Percentiles rank a stretch among this genome's conserved stretches.
Conservation (phyloP, 2,329 filamentous ascomycete species). For the Fusarium staphyleae region DNA sequence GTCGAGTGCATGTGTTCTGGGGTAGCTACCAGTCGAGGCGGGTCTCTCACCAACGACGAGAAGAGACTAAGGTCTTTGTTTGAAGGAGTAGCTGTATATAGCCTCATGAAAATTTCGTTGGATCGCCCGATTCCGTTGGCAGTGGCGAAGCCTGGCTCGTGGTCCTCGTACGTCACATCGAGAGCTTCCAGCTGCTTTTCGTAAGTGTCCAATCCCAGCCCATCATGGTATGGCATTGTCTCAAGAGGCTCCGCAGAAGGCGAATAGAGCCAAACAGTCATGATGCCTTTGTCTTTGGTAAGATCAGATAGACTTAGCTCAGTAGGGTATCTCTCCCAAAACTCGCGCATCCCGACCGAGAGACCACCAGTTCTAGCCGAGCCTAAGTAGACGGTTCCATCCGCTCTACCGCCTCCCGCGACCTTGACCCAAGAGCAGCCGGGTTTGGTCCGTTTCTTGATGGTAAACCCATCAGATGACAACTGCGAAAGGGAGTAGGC, state of each 20-base stretch:
- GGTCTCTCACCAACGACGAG: constrained; percentile 47
- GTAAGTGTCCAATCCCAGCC: constrained; percentile 62
- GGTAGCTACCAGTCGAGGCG: constrained; percentile 58
- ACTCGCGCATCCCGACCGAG: constrained; percentile 63
- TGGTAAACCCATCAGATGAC: constrained; percentile 64
- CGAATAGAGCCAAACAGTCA: constrained; percentile 68
- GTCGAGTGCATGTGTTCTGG: constrained; percentile 52
- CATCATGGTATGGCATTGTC: constrained; percentile 63
- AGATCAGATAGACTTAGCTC: constrained; percentile 62
- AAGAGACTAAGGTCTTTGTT: constrained; percentile 51
- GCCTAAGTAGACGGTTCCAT: constrained; percentile 64
- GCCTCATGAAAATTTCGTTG: constrained; percentile 59
- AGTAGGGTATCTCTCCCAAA: constrained; percentile 69
- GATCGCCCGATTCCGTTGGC: constrained; percentile 65
- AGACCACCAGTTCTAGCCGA: constrained; percentile 63
- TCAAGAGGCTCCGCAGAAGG: constrained; percentile 63
- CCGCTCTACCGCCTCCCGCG: constrained; percentile 60
- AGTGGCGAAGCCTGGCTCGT: constrained; percentile 60
- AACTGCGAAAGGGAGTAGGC: constrained; percentile 64
- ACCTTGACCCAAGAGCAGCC: constrained; percentile 65
- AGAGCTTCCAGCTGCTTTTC: constrained; percentile 65
- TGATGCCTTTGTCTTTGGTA: constrained; percentile 54
- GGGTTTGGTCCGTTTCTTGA: constrained; percentile 65
- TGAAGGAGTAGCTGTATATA: constrained; percentile 58
- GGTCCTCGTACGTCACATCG: constrained; percentile 69